A percentile compares a stretch with the other conserved stretches of the same genome.
Conservation (phyloP, 129 eudicot genomes). For the Calendula officinalis region DNA sequence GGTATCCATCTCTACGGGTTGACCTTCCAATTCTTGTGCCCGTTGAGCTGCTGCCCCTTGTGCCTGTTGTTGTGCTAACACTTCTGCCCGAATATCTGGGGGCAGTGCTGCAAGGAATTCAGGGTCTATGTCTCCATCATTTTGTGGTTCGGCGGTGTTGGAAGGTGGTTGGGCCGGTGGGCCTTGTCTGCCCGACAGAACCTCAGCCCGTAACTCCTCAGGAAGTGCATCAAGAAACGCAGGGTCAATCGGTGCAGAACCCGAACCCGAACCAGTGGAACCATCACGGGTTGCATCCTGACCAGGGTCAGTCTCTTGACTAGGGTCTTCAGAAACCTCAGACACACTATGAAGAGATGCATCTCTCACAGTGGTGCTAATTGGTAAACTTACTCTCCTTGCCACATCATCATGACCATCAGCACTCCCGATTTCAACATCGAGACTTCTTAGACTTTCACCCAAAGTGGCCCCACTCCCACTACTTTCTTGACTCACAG, state of each 20-base stretch:
- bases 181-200: constrained; percentile 84
- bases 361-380: constrained; percentile 52
- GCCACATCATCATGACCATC: constrained; percentile 33
- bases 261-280: constrained; percentile 33
- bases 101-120: constrained; percentile 99
- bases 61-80: constrained; percentile 74
- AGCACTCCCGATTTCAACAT: neutral
- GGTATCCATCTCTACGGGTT: neutral
- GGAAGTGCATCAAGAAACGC: constrained; percentile 99
- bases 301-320: constrained; percentile 52
- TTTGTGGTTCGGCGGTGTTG: constrained; percentile 48
- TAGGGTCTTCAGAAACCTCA: constrained; percentile 77
- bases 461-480: neutral
- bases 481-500: neutral
- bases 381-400: constrained; percentile 59
- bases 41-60: neutral
- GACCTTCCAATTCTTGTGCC: neutral
- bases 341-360: constrained; percentile 76
- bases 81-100: constrained; percentile 96
- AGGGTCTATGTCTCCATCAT: constrained; percentile 88
- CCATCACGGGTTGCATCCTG: constrained; percentile 55
- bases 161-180: constrained; percentile 52
- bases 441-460: neutral
- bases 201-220: constrained; percentile 96
- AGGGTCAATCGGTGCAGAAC: constrained; percentile 78